Percentiles rank a stretch among this genome's conserved stretches.
Evolutionary conservation across 495 filamentous ascomycete genomes (phyloP).

Genomic region (Tuber borchii): DNA sequence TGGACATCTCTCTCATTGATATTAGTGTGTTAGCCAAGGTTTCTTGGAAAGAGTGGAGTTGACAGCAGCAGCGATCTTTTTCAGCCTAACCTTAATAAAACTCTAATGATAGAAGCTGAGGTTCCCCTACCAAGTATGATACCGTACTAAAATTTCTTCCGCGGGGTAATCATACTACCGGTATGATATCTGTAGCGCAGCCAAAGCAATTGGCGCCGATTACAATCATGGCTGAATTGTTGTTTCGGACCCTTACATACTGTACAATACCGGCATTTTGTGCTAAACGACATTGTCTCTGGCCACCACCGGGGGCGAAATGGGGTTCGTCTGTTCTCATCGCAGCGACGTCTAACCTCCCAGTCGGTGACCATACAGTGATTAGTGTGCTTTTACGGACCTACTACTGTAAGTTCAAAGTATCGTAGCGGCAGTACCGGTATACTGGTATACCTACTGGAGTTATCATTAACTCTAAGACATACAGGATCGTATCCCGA

Average conservation of each 20-base stretch:
- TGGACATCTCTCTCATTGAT: background rate
- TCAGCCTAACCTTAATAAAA: background rate
- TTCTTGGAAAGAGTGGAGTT: background rate
- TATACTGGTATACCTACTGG: too few species aligned
- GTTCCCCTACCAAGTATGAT: background rate
- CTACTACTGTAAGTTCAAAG: background rate
- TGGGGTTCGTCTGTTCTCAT: background rate
- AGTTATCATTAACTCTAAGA: too few species aligned
- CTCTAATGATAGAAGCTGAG: background rate
- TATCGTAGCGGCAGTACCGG: background rate
- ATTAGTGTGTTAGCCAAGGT: background rate
- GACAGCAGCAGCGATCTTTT: background rate
- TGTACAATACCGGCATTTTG: too few species aligned
- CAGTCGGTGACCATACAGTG: background rate
- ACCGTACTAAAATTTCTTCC: background rate
- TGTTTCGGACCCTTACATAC: too few species aligned
- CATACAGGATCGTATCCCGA: background rate
- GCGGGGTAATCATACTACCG: too few species aligned
- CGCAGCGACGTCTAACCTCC: background rate
- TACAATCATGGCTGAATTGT: background rate
- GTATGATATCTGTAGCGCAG: too few species aligned
- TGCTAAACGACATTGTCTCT: background rate
- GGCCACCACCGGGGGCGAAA: background rate
- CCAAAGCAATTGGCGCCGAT: background rate
- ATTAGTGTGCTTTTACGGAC: background rate